These are phyloP conservation scores for Euptelea pleiosperma DNA, from an alignment of 164 flowering plant species.

Conservation along the genomic window DNA sequence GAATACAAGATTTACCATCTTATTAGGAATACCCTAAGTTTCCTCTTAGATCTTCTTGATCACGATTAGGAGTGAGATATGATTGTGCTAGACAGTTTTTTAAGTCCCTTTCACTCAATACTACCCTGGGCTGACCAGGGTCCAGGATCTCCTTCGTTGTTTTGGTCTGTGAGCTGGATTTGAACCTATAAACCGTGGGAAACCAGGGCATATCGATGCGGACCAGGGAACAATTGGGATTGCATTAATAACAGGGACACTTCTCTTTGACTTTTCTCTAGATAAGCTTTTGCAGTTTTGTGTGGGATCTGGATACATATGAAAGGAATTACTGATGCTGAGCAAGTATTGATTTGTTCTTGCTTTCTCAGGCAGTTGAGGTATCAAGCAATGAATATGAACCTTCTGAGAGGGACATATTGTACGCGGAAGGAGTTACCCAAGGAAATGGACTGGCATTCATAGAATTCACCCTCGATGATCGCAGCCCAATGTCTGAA, in stretches of 20 bases:
- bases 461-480: conserved; percentile 88
- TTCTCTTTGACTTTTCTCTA: background rate
- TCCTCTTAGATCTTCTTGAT: background rate
- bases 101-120: background rate
- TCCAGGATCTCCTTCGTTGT: background rate
- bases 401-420: conserved; percentile 85
- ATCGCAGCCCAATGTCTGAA: conserved; percentile 96
- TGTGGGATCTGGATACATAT: too few species aligned
- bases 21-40: background rate
- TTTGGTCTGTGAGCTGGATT: background rate
- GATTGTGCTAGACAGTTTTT: background rate
- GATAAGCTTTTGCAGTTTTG: conserved; percentile 1
- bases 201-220: too few species aligned
- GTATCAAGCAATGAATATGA: conserved; percentile 95
- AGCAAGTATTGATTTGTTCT: conserved; percentile 4
- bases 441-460: conserved; percentile 94
- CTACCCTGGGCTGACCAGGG: background rate
- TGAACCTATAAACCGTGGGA: too few species aligned
- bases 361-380: conserved; percentile 76
- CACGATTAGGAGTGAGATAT: background rate
- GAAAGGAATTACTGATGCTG: background rate
- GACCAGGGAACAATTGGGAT: background rate
- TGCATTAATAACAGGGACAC: background rate
- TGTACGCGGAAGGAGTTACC: conserved; percentile 95
- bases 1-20: too few species aligned